Base-by-base conservation (phyloP, 345 rosid species). In the Crucihimalaya himalaica region DNA sequence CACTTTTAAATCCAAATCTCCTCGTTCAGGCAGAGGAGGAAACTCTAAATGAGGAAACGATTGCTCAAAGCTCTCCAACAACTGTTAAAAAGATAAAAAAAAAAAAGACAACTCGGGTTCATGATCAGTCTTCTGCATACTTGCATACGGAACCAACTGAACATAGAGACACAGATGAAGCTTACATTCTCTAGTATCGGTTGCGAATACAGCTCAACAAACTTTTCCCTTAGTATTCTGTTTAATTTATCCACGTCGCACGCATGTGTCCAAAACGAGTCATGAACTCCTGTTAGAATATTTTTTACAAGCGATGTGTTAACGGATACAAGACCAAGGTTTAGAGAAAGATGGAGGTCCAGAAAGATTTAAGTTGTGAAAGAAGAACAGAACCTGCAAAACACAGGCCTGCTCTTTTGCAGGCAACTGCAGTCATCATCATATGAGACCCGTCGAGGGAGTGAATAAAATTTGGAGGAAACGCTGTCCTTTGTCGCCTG, bases 261-360 rank as follows among this genome's bases (percentile, higher is more conserved):
- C n/a, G 98, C 99, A 82, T 96, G 99, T 1, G 98, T 96, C 99
- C 99, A 96, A 58, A 85, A 96, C 15, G 99, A 96, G 86, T 96
- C 99, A 65, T 96, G 99, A 70, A 96, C 99, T 71, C 99, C 98
- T 92, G 89, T 67, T 70, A 39, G 65, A 72, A 46, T 51, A 6
- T 11, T 28, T 64, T 73, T 66, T 29, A 19, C 40, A 53, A 23
- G 50, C 27, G 27, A 56, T 70, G 42, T 13, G 55, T 70, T 45
- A 82, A 78, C 35, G 66, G 18, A 46, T 16, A 46, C 40, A 73
- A 47, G 62, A 23, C 32, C 35, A 34, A 32, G 39, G 64, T 68
- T 57, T 32, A 68, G 12, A 68, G 42, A 52, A 35, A 74, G 53
- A 58, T 37, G 16, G 42, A 68, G 74, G 72, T 16, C 23, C 42